A percentile compares a stretch with the other conserved stretches of the same genome.
These are phyloP conservation scores for Leccinum griseonigrum DNA, from an alignment of 1,284 basidiomycete genomes.

Conservation along the genomic window DNA sequence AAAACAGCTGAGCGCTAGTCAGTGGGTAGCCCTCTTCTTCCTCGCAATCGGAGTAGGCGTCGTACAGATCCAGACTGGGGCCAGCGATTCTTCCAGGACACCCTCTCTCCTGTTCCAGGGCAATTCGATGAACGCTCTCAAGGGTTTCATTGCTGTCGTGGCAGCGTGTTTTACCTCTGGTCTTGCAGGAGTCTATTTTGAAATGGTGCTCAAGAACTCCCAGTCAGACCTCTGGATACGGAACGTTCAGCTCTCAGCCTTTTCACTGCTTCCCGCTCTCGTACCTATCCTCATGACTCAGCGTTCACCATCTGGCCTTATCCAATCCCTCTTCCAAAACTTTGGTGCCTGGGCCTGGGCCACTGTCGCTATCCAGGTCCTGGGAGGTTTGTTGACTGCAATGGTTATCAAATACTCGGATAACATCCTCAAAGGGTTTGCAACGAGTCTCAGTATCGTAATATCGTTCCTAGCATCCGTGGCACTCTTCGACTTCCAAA, in stretches of 20 bases:
- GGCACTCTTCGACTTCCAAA: conserved; percentile 82
- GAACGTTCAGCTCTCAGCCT: conserved; percentile 94
- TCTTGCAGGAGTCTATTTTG: conserved; percentile 98
- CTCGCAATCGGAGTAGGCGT: conserved; percentile 91
- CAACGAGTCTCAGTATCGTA: conserved; percentile 89
- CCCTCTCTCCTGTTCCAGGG: conserved; percentile 35
- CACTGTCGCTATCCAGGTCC: conserved; percentile 84
- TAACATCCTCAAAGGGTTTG: conserved; percentile 93
- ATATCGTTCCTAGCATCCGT: conserved; percentile 91
- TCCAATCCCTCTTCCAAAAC: conserved; percentile 59
- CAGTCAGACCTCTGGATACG: conserved; percentile 92
- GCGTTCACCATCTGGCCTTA: conserved; percentile 36
- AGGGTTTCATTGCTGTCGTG: conserved; percentile 85
- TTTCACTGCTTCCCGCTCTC: conserved; percentile 89
- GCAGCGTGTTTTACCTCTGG: conserved; percentile 95
- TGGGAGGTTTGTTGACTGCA: conserved; percentile 90
- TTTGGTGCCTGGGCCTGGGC: conserved; percentile 92
- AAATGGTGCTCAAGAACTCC: conserved; percentile 94
- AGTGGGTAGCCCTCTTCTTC: conserved; percentile 84
- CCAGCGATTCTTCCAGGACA: conserved; percentile 36
- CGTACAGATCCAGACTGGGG: conserved; percentile 80
- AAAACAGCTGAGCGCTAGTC: conserved; percentile 68
- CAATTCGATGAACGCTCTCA: conserved; percentile 73
- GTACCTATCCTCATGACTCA: conserved; percentile 75
- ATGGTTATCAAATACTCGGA: conserved; percentile 85